Evolutionary conservation across 2,329 filamentous ascomycete species (phyloP).

Genomic region (Aureobasidium subglaciale): DNA sequence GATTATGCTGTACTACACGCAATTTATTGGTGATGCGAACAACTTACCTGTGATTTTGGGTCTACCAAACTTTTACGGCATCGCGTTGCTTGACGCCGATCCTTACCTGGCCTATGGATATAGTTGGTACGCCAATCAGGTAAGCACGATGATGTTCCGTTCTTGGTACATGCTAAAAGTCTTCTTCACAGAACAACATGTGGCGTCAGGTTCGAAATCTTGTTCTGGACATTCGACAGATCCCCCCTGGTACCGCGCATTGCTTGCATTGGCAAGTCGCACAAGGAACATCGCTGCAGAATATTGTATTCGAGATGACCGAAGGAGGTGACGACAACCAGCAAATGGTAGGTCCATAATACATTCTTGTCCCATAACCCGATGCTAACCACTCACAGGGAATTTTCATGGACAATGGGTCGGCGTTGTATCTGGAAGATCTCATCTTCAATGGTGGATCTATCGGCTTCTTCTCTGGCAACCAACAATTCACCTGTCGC

Average conservation of each 20-base stretch:
- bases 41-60: conserved; percentile 23
- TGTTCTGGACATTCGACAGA: conserved; percentile 43
- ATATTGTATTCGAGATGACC: conserved; percentile 49
- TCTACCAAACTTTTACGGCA: conserved; percentile 25
- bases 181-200: conserved; percentile 42
- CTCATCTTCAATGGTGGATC: conserved; percentile 76
- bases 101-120: conserved; percentile 27
- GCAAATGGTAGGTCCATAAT: conserved; percentile 11
- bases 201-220: conserved; percentile 54
- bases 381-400: conserved; percentile 33
- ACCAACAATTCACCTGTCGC: conserved; percentile 80
- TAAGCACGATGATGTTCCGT: no score
- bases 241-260: conserved; percentile 24
- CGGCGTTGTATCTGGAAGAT: conserved; percentile 74
- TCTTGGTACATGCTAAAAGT: no score
- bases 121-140: conserved; percentile 28
- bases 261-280: conserved; percentile 64
- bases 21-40: conserved; percentile 22
- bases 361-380: no score
- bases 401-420: conserved; percentile 56
- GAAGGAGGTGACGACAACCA: conserved; percentile 16
- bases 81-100: conserved; percentile 28
- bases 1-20: conserved; percentile 23
- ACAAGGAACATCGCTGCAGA: conserved; percentile 55
- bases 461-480: conserved; percentile 72